Evolutionary conservation across 1,284 basidiomycete species (phyloP).

Genomic region (Cutaneotrichosporon arboriforme): DNA sequence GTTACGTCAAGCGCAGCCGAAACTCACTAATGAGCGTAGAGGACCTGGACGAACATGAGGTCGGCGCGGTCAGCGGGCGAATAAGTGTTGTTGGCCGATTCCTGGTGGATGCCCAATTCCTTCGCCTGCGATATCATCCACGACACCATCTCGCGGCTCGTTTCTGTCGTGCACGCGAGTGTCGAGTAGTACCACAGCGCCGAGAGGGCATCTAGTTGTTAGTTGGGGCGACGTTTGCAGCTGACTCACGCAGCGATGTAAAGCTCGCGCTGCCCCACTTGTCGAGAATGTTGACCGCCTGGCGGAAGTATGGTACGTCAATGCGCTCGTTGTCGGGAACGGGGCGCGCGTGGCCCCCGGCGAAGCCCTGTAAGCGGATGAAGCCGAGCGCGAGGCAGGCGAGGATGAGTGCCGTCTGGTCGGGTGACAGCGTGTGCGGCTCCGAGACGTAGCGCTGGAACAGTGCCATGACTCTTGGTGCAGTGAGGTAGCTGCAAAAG

Average conservation of each 20-base stretch:
- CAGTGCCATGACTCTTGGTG: constrained; percentile 9
- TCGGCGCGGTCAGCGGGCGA: constrained; percentile 15
- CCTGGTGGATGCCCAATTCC: constrained; percentile 17
- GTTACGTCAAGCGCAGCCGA: not conserved
- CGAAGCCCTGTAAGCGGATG: constrained; percentile 7
- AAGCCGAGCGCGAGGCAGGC: constrained; percentile 14
- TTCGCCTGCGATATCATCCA: constrained; percentile 20
- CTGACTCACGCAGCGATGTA: constrained; percentile 16
- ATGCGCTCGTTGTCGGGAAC: constrained; percentile 5
- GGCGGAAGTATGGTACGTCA: constrained; percentile 15
- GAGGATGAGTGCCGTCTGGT: constrained; percentile 12
- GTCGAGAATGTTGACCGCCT: constrained; percentile 12
- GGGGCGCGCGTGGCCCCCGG: not conserved
- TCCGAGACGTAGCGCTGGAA: constrained; percentile 13
- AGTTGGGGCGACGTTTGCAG: not conserved
- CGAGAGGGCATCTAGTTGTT: constrained; percentile 13
- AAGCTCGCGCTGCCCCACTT: constrained; percentile 14
- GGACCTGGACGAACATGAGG: constrained; percentile 17
- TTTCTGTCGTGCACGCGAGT: constrained; percentile 11
- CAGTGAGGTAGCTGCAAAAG: constrained; percentile 17
- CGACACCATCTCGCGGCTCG: constrained; percentile 10
- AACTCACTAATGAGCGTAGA: constrained; percentile 18
- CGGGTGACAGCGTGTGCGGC: constrained; percentile 11
- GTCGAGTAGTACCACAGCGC: constrained; percentile 14
- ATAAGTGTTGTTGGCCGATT: constrained; percentile 8